Base-by-base conservation (phyloP, 768 basidiomycete genomes). In the Lyophyllum shimeji region DNA sequence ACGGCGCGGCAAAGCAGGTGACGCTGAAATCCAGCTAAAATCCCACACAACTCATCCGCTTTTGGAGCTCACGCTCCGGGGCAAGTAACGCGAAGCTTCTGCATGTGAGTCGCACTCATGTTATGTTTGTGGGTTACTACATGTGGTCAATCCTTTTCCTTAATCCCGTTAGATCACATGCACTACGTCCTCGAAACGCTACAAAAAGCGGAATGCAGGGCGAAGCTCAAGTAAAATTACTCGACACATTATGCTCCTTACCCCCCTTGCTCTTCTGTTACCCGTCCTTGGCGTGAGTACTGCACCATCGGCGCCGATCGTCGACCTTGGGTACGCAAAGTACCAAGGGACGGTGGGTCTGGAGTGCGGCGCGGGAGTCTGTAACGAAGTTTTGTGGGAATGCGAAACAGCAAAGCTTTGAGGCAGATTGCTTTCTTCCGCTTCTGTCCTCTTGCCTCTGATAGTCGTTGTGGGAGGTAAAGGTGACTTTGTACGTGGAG, bases 321-420 rank as follows among this genome's bases (percentile, higher is more conserved):
- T 80, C 15, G 69, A 80, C 53, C 67, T 81, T 12, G 79, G 79
- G 1, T 78, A 79, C 58, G 74, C 79, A 0, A 63, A 66, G 50
- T 82, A 80, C 53, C 69, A 75, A 64, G 80, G 79, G 1, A 50
- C 63, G 0, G 62, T 74, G 11, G 68, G 77, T 21, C 44, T 52
- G 9, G 31, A 31, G 11, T 25, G 24, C 12, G 40, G 51, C 5
- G 39, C 31, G n/a, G 73, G 74, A 57, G 75, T 74, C 31, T 58
- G 67, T n/a, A 15, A 18, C 17, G 29, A 56, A 4, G 72, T 67
- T 39, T 61, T 15, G 9, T 5, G n/a, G n/a, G 39, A 40, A 9
- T 9, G 15, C 25, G 52, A 46, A 13, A 53, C 18, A 23, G 15
- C 9, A 13, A 15, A 25, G n/a, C 17, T 45, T 29, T 52, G 24